Percentiles rank a stretch among this genome's conserved stretches.
Evolutionary conservation across 1,284 basidiomycete genomes (phyloP).

Genomic region (Porogramme epimiltina): DNA sequence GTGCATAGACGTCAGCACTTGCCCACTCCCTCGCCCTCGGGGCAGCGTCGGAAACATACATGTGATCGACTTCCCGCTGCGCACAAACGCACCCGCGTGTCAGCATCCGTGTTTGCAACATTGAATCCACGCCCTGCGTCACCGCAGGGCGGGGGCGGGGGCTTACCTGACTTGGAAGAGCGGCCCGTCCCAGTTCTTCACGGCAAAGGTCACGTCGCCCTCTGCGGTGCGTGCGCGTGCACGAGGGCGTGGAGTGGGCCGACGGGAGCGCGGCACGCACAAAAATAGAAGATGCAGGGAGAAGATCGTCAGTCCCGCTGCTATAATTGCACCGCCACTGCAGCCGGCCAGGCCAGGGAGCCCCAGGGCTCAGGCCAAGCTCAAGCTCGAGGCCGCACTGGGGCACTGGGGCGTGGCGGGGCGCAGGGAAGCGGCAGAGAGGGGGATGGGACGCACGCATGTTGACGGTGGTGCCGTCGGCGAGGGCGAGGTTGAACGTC

Average conservation of each 20-base stretch:
- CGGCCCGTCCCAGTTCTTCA: constrained; percentile 23
- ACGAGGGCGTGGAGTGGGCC: not conserved
- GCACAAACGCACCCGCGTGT: not conserved
- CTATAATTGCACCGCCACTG: constrained; percentile 1
- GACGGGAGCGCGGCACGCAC: no score
- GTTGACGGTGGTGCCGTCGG: constrained; percentile 18
- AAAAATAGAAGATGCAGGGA: no score
- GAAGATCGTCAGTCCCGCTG: not conserved
- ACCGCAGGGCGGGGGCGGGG: not conserved
- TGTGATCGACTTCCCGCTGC: constrained; percentile 18
- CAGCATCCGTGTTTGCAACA: no score
- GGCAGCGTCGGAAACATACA: constrained; percentile 7
- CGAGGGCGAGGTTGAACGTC: constrained; percentile 22
- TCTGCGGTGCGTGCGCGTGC: constrained; percentile 4
- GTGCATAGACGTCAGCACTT: constrained; percentile 2
- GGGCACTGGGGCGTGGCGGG: not conserved
- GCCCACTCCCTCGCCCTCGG: not conserved
- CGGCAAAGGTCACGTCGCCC: constrained; percentile 25
- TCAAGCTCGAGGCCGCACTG: not conserved
- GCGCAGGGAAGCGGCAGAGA: not conserved
- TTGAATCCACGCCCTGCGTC: no score
- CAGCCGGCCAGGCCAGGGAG: not conserved
- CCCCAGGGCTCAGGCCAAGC: no score
- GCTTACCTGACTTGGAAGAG: constrained; percentile 26
- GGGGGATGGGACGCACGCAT: constrained; percentile 14